Evolutionary conservation across 2,329 filamentous ascomycete species (phyloP).

Genomic region (Exophiala sideris): DNA sequence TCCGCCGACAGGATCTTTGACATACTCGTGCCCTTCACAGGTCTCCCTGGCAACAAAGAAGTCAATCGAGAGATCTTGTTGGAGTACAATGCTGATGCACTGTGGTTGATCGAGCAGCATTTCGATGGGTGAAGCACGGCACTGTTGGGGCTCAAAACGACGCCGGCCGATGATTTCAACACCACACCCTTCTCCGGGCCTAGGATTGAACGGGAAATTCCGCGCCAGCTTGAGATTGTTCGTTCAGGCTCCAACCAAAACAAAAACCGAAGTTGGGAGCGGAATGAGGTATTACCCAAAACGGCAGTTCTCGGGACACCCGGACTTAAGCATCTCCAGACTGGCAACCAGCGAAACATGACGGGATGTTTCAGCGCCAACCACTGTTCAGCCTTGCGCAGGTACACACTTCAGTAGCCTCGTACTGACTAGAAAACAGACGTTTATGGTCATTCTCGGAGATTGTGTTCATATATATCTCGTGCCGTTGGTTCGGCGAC

Average conservation of each 20-base stretch:
- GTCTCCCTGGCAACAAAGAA: neutral
- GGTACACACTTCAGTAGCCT: too few relatives aligned
- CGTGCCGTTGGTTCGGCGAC: too few relatives aligned
- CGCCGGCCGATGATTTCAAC: too few relatives aligned
- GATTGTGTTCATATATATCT: too few relatives aligned
- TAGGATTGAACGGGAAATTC: too few relatives aligned
- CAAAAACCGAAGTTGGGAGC: neutral
- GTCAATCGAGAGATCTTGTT: slow-evolving; percentile 15
- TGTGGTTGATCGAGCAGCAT: slow-evolving; percentile 21
- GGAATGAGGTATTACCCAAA: neutral
- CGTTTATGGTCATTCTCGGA: too few relatives aligned
- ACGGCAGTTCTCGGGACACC: neutral
- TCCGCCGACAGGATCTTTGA: slow-evolving; percentile 41
- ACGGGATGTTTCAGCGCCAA: too few relatives aligned
- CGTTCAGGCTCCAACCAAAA: neutral
- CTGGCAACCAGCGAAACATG: too few relatives aligned
- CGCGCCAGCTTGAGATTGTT: too few relatives aligned
- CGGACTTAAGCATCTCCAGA: neutral
- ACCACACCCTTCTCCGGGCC: too few relatives aligned
- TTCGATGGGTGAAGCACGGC: neutral
- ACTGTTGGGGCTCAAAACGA: neutral
- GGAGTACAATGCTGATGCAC: slow-evolving; percentile 25
- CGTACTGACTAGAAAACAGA: too few relatives aligned
- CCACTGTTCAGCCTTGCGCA: too few relatives aligned
- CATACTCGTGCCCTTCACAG: slow-evolving; percentile 29